These are phyloP conservation scores for Cercophora samala DNA, from an alignment of 495 filamentous ascomycete genomes.

Conservation along the genomic window DNA sequence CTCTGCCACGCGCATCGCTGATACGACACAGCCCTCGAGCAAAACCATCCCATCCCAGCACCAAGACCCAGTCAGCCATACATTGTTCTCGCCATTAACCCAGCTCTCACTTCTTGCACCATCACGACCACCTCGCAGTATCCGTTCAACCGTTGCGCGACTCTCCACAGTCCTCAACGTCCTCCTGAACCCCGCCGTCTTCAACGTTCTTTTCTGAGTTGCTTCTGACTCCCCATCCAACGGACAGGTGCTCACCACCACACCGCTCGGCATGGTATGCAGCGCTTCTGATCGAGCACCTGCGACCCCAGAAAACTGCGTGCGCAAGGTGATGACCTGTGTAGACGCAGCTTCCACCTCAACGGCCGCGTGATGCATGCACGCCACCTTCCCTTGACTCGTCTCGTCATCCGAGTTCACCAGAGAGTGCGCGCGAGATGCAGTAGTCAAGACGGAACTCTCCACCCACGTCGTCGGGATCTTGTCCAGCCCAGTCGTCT, in stretches of 20 bases:
- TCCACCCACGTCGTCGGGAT: conserved; percentile 46
- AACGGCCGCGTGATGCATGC: background rate
- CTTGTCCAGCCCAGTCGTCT: conserved; percentile 26
- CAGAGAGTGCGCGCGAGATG: conserved; percentile 3
- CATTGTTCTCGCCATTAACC: conserved; percentile 47
- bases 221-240: conserved; percentile 10
- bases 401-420: background rate
- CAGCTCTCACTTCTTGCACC: conserved; percentile 6
- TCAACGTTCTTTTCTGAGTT: conserved; percentile 21
- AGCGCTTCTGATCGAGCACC: conserved; percentile 29
- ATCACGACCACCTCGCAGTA: conserved; percentile 7
- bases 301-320: conserved; percentile 10
- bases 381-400: conserved; percentile 7
- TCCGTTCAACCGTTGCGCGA: conserved; percentile 23
- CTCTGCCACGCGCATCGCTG: conserved; percentile 50
- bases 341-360: conserved; percentile 9
- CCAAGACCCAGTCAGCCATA: conserved; percentile 57
- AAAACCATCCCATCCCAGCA: conserved; percentile 66
- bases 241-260: conserved; percentile 35
- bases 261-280: conserved; percentile 31
- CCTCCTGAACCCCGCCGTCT: conserved; percentile 33
- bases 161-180: conserved; percentile 36
- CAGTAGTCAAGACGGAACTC: conserved; percentile 27
- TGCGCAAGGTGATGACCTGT: conserved; percentile 34
- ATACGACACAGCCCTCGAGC: conserved; percentile 56